These are phyloP conservation scores for Dryadomyces quercivorus DNA, from an alignment of 2,329 filamentous ascomycete genomes.

Conservation along the genomic window DNA sequence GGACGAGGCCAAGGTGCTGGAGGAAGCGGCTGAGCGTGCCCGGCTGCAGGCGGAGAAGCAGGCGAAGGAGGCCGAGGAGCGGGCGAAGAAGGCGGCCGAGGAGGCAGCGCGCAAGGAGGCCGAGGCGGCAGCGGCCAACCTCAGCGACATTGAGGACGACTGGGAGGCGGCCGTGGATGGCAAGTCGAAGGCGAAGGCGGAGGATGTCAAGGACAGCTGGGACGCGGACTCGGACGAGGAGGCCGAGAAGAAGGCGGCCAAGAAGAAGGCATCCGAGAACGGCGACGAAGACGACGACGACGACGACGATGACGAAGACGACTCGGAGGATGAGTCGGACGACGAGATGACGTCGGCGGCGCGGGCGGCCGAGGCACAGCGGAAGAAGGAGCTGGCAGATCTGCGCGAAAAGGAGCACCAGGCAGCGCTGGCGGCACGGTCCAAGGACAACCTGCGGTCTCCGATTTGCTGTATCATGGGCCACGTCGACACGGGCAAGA, in stretches of 20 bases:
- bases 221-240: slow-evolving; percentile 75
- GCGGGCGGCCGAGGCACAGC: slow-evolving; percentile 57
- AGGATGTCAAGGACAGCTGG: slow-evolving; percentile 87
- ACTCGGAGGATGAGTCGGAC: slow-evolving; percentile 28
- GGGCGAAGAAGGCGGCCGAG: slow-evolving; percentile 43
- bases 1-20: slow-evolving; percentile 67
- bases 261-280: slow-evolving; percentile 9
- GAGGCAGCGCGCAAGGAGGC: slow-evolving; percentile 40
- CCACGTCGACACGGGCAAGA: slow-evolving; percentile 99
- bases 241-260: slow-evolving; percentile 27
- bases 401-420: slow-evolving; percentile 83
- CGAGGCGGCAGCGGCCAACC: slow-evolving; percentile 33
- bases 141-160: slow-evolving; percentile 61
- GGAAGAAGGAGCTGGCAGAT: slow-evolving; percentile 81
- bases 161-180: slow-evolving; percentile 80
- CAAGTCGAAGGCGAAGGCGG: slow-evolving; percentile 32
- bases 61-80: slow-evolving; percentile 48
- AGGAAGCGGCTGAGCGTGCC: slow-evolving; percentile 65
- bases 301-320: slow-evolving; percentile 10
- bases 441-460: slow-evolving; percentile 87
- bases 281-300: slow-evolving; percentile 31
- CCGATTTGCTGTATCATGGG: slow-evolving; percentile 99
- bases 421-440: slow-evolving; percentile 80
- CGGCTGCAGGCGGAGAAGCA: slow-evolving; percentile 54
- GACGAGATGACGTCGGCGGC: slow-evolving; percentile 68